Conservation (phyloP, 2,329 filamentous ascomycete genomes). For the Mycocentrospora acerina region DNA sequence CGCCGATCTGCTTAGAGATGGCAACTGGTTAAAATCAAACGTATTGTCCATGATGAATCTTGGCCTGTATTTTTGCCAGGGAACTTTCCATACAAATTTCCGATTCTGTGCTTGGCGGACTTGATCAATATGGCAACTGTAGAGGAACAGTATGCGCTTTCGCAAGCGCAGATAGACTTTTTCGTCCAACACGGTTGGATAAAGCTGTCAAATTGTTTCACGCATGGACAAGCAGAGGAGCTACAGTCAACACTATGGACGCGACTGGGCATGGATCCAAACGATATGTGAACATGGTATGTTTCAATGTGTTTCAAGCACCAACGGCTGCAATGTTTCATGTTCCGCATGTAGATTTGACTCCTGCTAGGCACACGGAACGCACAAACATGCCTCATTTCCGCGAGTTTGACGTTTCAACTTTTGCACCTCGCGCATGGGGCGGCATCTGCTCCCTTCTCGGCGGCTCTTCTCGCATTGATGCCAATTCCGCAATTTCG, state of each 20-base stretch:
- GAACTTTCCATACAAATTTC: no score
- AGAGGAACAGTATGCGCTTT: slow-evolving; percentile 38
- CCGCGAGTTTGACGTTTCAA: slow-evolving; percentile 53
- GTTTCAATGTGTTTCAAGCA: neutral
- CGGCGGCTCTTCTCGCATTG: slow-evolving; percentile 55
- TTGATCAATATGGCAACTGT: slow-evolving; percentile 14
- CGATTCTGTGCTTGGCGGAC: no score
- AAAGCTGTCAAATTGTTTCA: slow-evolving; percentile 56
- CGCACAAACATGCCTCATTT: slow-evolving; percentile 67
- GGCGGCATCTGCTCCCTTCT: slow-evolving; percentile 66
- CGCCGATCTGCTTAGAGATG: no score
- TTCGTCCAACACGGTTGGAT: slow-evolving; percentile 60
- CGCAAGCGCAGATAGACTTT: slow-evolving; percentile 51
- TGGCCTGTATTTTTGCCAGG: no score
- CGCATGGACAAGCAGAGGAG: slow-evolving; percentile 49
- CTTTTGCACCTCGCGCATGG: slow-evolving; percentile 67
- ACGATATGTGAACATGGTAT: slow-evolving; percentile 65
- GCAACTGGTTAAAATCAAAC: no score
- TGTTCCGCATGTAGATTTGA: neutral
- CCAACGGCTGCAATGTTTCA: neutral
- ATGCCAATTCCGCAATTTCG: slow-evolving; percentile 43
- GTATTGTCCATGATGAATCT: no score
- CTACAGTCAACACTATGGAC: slow-evolving; percentile 60
- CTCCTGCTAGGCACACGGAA: slow-evolving; percentile 45
- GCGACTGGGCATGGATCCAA: slow-evolving; percentile 64